Conservation (phyloP, 2,329 filamentous ascomycete species). For the Thermothelomyces thermophilus region DNA sequence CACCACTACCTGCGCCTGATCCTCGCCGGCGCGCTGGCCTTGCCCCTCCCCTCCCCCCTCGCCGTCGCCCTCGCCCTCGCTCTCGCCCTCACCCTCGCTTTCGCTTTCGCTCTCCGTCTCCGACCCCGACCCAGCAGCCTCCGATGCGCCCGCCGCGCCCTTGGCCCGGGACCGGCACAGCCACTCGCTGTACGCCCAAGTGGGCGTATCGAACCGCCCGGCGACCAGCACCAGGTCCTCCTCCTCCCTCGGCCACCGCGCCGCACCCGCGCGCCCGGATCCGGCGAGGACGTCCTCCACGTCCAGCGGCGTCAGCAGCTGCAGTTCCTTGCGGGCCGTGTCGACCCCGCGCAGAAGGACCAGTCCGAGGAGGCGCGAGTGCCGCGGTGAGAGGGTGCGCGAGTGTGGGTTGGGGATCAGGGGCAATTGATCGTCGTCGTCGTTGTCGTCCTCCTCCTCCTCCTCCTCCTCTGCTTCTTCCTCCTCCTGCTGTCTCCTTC, state of each 20-base stretch:
- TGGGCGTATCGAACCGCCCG: slow-evolving; percentile 61
- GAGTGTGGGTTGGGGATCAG: slow-evolving; percentile 51
- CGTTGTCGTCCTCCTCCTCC: neutral
- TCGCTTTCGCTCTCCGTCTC: slow-evolving; percentile 28
- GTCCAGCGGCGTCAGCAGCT: slow-evolving; percentile 58
- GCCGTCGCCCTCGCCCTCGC: neutral
- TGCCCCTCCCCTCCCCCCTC: neutral
- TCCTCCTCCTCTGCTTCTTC: neutral
- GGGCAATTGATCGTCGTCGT: slow-evolving; percentile 38
- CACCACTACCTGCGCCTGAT: slow-evolving; percentile 27
- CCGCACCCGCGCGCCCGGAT: slow-evolving; percentile 25
- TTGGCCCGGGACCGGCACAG: slow-evolving; percentile 34
- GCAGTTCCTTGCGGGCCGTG: slow-evolving; percentile 43
- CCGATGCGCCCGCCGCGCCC: neutral
- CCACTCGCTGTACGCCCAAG: slow-evolving; percentile 64
- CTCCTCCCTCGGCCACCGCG: slow-evolving; percentile 33
- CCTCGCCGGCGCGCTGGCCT: neutral
- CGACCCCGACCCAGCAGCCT: neutral
- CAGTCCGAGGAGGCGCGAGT: slow-evolving; percentile 55
- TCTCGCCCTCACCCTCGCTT: slow-evolving; percentile 30
- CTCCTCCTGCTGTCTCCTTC: neutral
- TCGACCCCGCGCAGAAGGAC: slow-evolving; percentile 68
- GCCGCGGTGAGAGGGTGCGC: slow-evolving; percentile 52
- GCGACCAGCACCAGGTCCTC: slow-evolving; percentile 53
- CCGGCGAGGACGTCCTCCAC: slow-evolving; percentile 20